Evolutionary conservation across 2,329 filamentous ascomycete species (phyloP).

Genomic region (Epichloe gansuensis): DNA sequence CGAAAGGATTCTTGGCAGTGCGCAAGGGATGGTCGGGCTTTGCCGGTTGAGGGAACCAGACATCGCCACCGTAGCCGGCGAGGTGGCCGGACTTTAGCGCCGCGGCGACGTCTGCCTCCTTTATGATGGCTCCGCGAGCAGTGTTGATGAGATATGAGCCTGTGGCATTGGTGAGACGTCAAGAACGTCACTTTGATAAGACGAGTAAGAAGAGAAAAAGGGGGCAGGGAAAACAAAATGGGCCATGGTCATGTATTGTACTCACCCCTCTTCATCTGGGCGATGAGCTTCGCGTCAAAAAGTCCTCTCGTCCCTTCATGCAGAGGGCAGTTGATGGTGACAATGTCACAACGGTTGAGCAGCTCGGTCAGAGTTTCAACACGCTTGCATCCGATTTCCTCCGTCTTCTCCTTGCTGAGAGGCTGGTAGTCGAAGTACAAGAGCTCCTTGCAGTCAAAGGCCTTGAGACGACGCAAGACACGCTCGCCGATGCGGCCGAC

Average conservation of each 20-base stretch:
- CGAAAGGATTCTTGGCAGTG: slow-evolving; percentile 86
- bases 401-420: slow-evolving; percentile 70
- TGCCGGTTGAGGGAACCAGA: slow-evolving; percentile 97
- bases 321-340: slow-evolving; percentile 98
- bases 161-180: slow-evolving; percentile 16
- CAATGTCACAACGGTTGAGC: slow-evolving; percentile 85
- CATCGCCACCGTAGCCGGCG: slow-evolving; percentile 76
- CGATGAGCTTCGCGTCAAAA: slow-evolving; percentile 97
- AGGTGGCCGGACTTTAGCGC: slow-evolving; percentile 87
- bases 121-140: slow-evolving; percentile 94
- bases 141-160: slow-evolving; percentile 98
- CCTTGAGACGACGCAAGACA: slow-evolving; percentile 87
- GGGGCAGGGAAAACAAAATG: no score
- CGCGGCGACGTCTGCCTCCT: slow-evolving; percentile 96
- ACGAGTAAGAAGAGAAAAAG: background rate
- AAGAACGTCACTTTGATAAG: background rate
- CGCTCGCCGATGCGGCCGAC: slow-evolving; percentile 97
- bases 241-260: background rate
- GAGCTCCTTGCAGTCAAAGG: slow-evolving; percentile 99
- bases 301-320: slow-evolving; percentile 95
- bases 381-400: slow-evolving; percentile 88
- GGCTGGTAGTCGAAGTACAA: slow-evolving; percentile 99
- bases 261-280: slow-evolving; percentile 95
- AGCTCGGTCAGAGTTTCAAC: slow-evolving; percentile 88
- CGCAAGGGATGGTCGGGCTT: slow-evolving; percentile 87